Base-by-base conservation (phyloP, 2,329 filamentous ascomycete species). In the Leptographium galeiforme region DNA sequence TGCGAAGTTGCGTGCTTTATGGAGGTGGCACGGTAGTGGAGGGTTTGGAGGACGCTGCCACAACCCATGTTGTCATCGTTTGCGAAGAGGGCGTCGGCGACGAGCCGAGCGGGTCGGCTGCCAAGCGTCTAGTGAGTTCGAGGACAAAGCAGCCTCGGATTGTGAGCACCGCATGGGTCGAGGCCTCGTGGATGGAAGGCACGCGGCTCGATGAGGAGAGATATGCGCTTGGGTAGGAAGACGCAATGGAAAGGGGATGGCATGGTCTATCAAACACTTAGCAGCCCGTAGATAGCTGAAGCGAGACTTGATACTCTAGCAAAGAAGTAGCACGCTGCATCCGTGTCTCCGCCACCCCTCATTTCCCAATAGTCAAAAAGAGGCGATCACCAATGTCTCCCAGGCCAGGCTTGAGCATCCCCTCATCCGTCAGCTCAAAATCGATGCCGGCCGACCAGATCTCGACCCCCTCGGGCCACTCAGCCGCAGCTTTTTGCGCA, bases 351-450 rank as follows among this genome's bases (percentile, higher is more conserved):
- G 8, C 12, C 34, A 2, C 34, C 34, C 36, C 53, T 53, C 64
- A 94, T 67, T 95, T 95, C 25, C 89, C 90, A 66, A 91, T 78
- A 0, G 90, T 95, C 70, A 94, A 72, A 69, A 91, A 96, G 68
- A 97, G 67, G 50, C 91, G 74, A 70, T 97, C 91, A 1, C 91
- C 91, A 54, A 96, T 83, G 69, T 96, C 91, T 1, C 90, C 91
- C 58, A 96, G 63, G 0, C 91, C 91, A 0, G 90, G 90, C 72
- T 85, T 86, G 58, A 96, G 83, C 89, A 96, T 95, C 10, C 91
- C 90, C 59, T 75, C 76, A n/a, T 77, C 73, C 59, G 89, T 88
- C 52, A 93, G 73, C 64, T 79, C 77, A 58, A 71, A 70, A 67
- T 97, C 91, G 19, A 95, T 75, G 1, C 81, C 89, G 0, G 88